phyloP scores from a whole-genome alignment of 176 grass and related monocot genomes.

The bread wheat (Triticum aestivum) region IWGSC_CS_RefSeq_v2.1 NC_057805.1:474816233-474816732 shows the following conservation, averaged over 20 bases:
- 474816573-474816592: neutral
- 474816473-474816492: too few species aligned
- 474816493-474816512: neutral
- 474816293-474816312: too few species aligned
- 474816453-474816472: neutral
- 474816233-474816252: neutral
- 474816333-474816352: neutral
- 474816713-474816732: neutral
- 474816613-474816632: neutral
- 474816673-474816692: neutral
- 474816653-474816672: neutral
- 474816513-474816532: neutral
- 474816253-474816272: neutral
- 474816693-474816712: neutral
- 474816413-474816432: too few species aligned
- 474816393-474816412: too few species aligned
- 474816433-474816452: neutral
- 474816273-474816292: neutral
- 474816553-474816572: neutral
- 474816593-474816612: neutral
- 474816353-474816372: neutral
- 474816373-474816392: neutral
- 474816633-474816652: neutral
- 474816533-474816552: neutral
- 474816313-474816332: neutral